A percentile compares a stretch with the other conserved stretches of the same genome.
Evolutionary conservation across 2,329 filamentous ascomycete genomes (phyloP).

Genomic region (Cladosporium sp.): DNA sequence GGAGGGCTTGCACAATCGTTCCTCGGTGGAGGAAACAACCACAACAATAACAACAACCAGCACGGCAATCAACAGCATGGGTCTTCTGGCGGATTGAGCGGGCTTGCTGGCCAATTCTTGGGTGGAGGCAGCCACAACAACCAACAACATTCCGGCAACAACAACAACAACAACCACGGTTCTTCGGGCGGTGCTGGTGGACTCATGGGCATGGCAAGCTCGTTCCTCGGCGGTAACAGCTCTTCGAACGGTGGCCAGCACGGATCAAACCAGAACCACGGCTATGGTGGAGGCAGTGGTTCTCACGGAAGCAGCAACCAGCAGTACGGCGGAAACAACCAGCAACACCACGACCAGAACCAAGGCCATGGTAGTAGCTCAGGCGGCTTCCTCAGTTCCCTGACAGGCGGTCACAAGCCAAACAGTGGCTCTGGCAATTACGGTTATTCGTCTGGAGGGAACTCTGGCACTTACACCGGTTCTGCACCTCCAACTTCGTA

Average conservation of each 20-base stretch:
- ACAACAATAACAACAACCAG: background rate
- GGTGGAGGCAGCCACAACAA: slow-evolving; percentile 20
- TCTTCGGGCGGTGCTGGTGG: slow-evolving; percentile 10
- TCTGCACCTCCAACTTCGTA: slow-evolving; percentile 34
- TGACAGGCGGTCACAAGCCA: slow-evolving; percentile 19
- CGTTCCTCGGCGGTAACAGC: slow-evolving; percentile 25
- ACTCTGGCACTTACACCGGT: slow-evolving; percentile 33
- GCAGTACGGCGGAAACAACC: slow-evolving; percentile 13
- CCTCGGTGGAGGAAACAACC: slow-evolving; percentile 25
- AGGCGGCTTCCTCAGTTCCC: slow-evolving; percentile 15
- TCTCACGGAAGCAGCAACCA: slow-evolving; percentile 1
- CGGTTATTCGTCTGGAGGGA: slow-evolving; percentile 33
- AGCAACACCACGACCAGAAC: slow-evolving; percentile 5
- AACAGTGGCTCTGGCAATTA: slow-evolving; percentile 19
- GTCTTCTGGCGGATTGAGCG: slow-evolving; percentile 14
- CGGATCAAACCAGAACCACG: slow-evolving; percentile 12
- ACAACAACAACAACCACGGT: slow-evolving; percentile 2
- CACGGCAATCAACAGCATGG: slow-evolving; percentile 7
- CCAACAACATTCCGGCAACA: slow-evolving; percentile 18
- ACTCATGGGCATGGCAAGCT: slow-evolving; percentile 20
- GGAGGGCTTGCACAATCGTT: slow-evolving; percentile 20
- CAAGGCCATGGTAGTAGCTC: slow-evolving; percentile 13
- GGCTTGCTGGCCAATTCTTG: slow-evolving; percentile 21
- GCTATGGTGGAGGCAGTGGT: slow-evolving; percentile 23
- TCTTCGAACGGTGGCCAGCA: slow-evolving; percentile 13